Conservation (phyloP, 495 filamentous ascomycete species). For the Pseudevernia furfuracea region DNA sequence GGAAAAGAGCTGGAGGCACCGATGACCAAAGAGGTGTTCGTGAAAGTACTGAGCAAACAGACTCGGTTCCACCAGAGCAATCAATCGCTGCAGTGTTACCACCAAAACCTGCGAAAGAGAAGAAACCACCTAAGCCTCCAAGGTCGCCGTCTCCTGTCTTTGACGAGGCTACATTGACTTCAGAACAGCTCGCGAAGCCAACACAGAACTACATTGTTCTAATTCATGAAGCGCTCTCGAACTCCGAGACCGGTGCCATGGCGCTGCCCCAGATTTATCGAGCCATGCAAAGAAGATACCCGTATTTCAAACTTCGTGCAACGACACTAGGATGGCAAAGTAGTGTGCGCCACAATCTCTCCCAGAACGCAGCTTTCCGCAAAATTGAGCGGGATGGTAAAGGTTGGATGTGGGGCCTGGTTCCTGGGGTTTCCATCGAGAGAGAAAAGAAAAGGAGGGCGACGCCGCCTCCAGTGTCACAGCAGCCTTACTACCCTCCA, state of each 20-base stretch:
- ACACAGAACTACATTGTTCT: conserved; percentile 80
- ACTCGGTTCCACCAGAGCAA: conserved; percentile 35
- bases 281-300: conserved; percentile 77
- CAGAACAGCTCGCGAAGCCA: conserved; percentile 80
- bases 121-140: conserved; percentile 37
- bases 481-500: conserved; percentile 32
- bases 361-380: conserved; percentile 77
- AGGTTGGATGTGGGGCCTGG: conserved; percentile 62
- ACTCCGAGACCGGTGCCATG: conserved; percentile 59
- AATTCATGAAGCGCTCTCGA: conserved; percentile 80
- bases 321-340: conserved; percentile 87
- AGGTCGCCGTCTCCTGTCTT: conserved; percentile 65
- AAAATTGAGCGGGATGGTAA: conserved; percentile 72
- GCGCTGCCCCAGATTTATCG: conserved; percentile 92
- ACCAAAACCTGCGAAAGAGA: conserved; percentile 45
- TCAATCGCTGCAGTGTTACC: conserved; percentile 38
- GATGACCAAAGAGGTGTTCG: conserved; percentile 40
- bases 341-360: conserved; percentile 91
- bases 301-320: conserved; percentile 77
- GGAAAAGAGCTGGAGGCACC: conserved; percentile 51
- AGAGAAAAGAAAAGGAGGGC: conserved; percentile 59
- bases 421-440: conserved; percentile 56
- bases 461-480: conserved; percentile 46
- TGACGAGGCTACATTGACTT: conserved; percentile 67
- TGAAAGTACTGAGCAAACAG: conserved; percentile 38